phyloP scores from a whole-genome alignment of 345 rosid species.

The Alliaria petiolata region DNA sequence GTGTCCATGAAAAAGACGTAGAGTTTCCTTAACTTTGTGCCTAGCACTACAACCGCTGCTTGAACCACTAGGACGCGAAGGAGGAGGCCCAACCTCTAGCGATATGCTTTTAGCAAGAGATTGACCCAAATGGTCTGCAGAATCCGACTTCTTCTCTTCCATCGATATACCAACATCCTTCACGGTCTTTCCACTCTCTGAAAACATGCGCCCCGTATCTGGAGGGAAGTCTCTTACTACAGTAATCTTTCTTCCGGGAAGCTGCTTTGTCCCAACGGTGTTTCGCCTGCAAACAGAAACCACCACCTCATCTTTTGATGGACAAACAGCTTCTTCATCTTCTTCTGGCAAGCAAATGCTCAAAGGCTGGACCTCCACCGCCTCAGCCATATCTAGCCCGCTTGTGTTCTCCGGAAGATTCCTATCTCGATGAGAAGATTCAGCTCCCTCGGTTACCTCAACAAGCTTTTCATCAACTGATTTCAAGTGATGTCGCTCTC shows the following conservation, averaged over 20 bases:
- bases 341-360: not conserved
- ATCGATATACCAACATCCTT: conserved; percentile 5
- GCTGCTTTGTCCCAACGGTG: no score
- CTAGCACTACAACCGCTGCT: conserved; percentile 32
- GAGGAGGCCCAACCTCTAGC: conserved; percentile 41
- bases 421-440: conserved; percentile 8
- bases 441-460: not conserved
- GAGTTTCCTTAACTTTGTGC: conserved; percentile 58
- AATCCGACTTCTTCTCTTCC: conserved; percentile 22
- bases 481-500: not conserved
- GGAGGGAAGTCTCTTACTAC: conserved; percentile 58
- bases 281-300: no score
- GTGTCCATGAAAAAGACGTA: conserved; percentile 55
- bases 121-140: conserved; percentile 13
- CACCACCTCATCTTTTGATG: no score
- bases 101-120: conserved; percentile 12
- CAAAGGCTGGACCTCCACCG: not conserved
- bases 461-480: conserved; percentile 18
- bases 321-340: no score
- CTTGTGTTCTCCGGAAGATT: not conserved
- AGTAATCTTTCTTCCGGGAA: conserved; percentile 43
- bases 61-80: conserved; percentile 23
- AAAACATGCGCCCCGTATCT: conserved; percentile 43
- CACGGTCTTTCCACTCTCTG: conserved; percentile 8
- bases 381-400: not conserved